Base-by-base conservation (phyloP, 2,329 filamentous ascomycete genomes). In the Ceratocystis papillata region DNA sequence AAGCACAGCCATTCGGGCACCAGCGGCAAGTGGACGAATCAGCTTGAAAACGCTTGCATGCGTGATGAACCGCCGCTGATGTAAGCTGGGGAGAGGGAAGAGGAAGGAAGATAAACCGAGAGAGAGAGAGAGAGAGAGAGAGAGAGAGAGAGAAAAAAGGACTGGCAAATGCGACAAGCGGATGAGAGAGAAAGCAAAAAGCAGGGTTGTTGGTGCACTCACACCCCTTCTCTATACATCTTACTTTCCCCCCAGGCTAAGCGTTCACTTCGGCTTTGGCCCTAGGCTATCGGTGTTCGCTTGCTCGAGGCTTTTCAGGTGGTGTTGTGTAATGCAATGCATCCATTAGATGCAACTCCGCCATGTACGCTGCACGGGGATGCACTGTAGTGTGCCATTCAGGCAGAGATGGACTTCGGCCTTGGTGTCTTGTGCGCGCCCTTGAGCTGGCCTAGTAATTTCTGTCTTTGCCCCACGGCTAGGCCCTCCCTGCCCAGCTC, bases 21-120 rank as follows among this genome's bases (percentile, higher is more conserved):
- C 0, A 96, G 91, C 75, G 94, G 94, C 41, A 97, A 97, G 76
- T 99, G 94, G 94, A 99, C 94, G 12, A 97, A 97, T 76, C 92
- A 96, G 82, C 80, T 99, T 44, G 94, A 99, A 75, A 95, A 90
- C 73, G 90, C 92, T 4, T 99, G 94, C 77, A 96, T 97, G 90
- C 86, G 92, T 75, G 92, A 87, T 65, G 91, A 96, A 65, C 80
- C 84, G 37, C 81, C 76, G 46, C 75, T 75, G 53, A 72, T 57
- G 60, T 62, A 66, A 66, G 75, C 61, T 12, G 15, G 41, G 33
- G 30, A 25, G 3, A 55, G 7, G 12, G 50, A 53, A 1, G 48
- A 12, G n/a, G 48, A 53, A 53, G 48, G 48, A 10, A 55, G 20
- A 28, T 8, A 17, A 30, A 30, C 5, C 1, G 28, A 30, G 28